These are phyloP conservation scores for Trichophyton verrucosum DNA, from an alignment of 2,329 filamentous ascomycete species.

Conservation along the genomic window DNA sequence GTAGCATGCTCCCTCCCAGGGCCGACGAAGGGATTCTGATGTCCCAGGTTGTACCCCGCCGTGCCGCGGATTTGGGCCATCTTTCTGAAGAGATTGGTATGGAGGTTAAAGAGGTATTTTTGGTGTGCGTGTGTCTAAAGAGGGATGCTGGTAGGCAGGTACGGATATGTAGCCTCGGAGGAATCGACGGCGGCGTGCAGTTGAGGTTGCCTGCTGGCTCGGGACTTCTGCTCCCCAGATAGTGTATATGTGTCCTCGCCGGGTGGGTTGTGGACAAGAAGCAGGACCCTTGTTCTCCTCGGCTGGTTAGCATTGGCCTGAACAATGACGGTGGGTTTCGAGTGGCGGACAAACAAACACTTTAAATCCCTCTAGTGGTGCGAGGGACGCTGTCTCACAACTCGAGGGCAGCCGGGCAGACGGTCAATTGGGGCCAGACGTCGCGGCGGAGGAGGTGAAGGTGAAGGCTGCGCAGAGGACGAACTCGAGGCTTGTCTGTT, in stretches of 20 bases:
- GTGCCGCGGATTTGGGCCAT: constrained; percentile 50
- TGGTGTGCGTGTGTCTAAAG: neutral
- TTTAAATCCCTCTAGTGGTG: neutral
- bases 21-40: constrained; percentile 58
- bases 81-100: neutral
- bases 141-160: no score
- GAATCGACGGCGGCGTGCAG: no score
- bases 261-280: neutral
- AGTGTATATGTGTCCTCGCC: neutral
- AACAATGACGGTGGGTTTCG: constrained; percentile 1
- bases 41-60: constrained; percentile 71
- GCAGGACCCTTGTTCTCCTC: neutral
- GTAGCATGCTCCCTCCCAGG: constrained; percentile 47
- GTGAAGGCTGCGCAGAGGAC: neutral
- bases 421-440: neutral
- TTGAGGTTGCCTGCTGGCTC: neutral
- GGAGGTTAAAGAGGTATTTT: neutral
- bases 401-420: neutral
- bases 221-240: neutral
- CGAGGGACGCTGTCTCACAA: neutral
- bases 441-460: neutral
- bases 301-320: neutral
- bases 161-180: no score
- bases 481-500: neutral
- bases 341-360: constrained; percentile 1